Evolutionary conservation across 768 basidiomycete genomes (phyloP), one percentile per base, ranked within the genome.

Genomic region (Coprinopsis sp.): DNA sequence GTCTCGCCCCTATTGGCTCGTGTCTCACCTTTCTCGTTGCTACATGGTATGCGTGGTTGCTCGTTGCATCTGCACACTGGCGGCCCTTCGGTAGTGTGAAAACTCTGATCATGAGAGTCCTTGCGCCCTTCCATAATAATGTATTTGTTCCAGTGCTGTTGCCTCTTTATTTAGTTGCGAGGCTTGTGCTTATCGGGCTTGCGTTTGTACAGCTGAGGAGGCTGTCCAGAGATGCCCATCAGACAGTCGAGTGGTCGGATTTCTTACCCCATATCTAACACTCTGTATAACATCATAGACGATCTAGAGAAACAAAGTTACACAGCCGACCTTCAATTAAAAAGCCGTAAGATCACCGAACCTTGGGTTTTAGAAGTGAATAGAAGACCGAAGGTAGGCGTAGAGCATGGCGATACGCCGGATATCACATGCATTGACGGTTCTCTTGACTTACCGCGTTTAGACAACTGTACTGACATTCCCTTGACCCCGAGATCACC

Each of bases 211-310:
- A 49, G 8, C 43, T 53, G n/a, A 38, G 44, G 3, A 6, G 28
- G 14, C 44, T 50, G 8, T 27, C 40, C 2, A 10, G 5, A 1
- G 46, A 27, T 14, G 45, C 45, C 4, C 37, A 50, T 25, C 7
- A 2, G 10, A 43, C 41, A 14, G 41, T 53, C 6, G 40, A 40
- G 12, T 53, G 52, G 52, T 37, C 45, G 5, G 25, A 30, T 3
- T 47, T 47, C 36, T 2, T 53, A 6, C 52, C 52, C 10, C 52
- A 50, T 36, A 13, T 53, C 7, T 39, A 39, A 39, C n/a, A n/a
- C n/a, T n/a, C n/a, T n/a, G n/a, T n/a, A n/a, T n/a, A n/a, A n/a
- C n/a, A n/a, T n/a, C n/a, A n/a, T n/a, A n/a, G n/a, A n/a, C n/a
- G n/a, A n/a, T n/a, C n/a, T n/a, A n/a, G n/a, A n/a, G n/a, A n/a